Evolutionary conservation across 164 flowering plant genomes (phyloP).

Genomic region (Chimonanthus salicifolius): DNA sequence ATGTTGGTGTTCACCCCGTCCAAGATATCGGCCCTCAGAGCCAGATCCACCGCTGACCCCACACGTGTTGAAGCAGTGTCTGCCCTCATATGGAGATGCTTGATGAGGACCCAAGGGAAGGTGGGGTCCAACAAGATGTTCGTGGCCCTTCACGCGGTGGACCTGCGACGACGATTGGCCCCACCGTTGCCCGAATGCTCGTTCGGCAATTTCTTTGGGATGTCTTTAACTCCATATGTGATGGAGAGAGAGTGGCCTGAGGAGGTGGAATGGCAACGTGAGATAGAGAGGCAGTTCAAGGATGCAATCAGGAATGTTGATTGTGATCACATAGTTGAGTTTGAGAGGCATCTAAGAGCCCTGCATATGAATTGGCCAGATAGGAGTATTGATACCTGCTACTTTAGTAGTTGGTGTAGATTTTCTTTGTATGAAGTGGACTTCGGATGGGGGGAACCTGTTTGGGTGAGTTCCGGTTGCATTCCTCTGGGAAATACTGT

Average conservation of each 20-base stretch:
- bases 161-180: conserved; percentile 11
- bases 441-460: conserved; percentile 2
- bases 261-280: background rate
- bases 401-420: conserved; percentile 2
- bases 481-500: background rate
- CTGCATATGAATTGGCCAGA: background rate
- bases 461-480: background rate
- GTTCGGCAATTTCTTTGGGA: conserved; percentile 17
- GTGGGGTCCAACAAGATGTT: background rate
- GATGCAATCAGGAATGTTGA: conserved; percentile 2
- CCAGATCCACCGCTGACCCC: conserved; percentile 13
- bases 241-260: background rate
- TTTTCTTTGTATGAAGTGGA: conserved; percentile 7
- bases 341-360: background rate
- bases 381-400: background rate
- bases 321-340: background rate
- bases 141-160: conserved; percentile 11
- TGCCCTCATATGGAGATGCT: conserved; percentile 41
- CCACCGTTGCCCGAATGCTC: conserved; percentile 18
- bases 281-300: background rate
- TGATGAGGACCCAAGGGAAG: background rate
- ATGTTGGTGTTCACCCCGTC: conserved; percentile 40
- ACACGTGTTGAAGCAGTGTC: conserved; percentile 45
- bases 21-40: conserved; percentile 28
- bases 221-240: too few species aligned